phyloP scores from a whole-genome alignment of 352 stramenopile genomes.

The Globisporangium canariense region DNA sequence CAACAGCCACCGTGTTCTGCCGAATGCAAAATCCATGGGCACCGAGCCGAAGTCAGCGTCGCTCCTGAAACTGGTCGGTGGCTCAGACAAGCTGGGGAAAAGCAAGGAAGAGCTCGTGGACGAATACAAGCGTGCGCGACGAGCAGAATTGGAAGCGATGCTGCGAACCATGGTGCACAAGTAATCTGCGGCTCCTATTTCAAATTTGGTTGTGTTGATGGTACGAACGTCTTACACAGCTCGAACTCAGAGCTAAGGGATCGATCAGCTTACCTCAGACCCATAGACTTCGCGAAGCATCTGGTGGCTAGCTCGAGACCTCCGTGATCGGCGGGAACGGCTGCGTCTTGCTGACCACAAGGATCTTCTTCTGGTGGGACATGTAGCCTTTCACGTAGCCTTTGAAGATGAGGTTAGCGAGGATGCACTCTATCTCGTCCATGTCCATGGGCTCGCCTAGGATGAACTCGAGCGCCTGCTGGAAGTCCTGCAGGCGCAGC shows the following conservation, averaged over 20 bases:
- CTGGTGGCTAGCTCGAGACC: slow-evolving; percentile 53
- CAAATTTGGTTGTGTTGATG: neutral
- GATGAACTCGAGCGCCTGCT: slow-evolving; percentile 82
- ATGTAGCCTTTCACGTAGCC: slow-evolving; percentile 97
- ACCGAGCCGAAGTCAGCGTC: slow-evolving; percentile 29
- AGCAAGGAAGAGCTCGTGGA: slow-evolving; percentile 52
- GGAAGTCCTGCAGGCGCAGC: slow-evolving; percentile 88
- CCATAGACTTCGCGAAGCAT: too few relatives aligned
- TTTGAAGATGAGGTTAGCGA: slow-evolving; percentile 97
- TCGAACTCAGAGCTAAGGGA: neutral
- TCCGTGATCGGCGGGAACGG: slow-evolving; percentile 89
- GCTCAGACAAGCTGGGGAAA: slow-evolving; percentile 34
- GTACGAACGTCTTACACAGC: neutral
- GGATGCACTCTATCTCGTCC: slow-evolving; percentile 96
- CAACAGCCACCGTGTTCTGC: slow-evolving; percentile 5
- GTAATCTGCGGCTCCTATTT: slow-evolving; percentile 12
- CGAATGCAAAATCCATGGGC: slow-evolving; percentile 6
- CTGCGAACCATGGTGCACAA: slow-evolving; percentile 62
- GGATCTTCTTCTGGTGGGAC: slow-evolving; percentile 94
- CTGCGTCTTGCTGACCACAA: slow-evolving; percentile 94
- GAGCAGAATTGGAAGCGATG: slow-evolving; percentile 61
- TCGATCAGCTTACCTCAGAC: too few relatives aligned
- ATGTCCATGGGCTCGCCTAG: slow-evolving; percentile 88
- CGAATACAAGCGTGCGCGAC: slow-evolving; percentile 62
- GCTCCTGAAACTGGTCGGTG: slow-evolving; percentile 58